A percentile compares a stretch with the other conserved stretches of the same genome.
These are phyloP conservation scores for Eimeria nieschulzi DNA, from an alignment of 169 alveolate species.

Conservation along the genomic window DNA sequence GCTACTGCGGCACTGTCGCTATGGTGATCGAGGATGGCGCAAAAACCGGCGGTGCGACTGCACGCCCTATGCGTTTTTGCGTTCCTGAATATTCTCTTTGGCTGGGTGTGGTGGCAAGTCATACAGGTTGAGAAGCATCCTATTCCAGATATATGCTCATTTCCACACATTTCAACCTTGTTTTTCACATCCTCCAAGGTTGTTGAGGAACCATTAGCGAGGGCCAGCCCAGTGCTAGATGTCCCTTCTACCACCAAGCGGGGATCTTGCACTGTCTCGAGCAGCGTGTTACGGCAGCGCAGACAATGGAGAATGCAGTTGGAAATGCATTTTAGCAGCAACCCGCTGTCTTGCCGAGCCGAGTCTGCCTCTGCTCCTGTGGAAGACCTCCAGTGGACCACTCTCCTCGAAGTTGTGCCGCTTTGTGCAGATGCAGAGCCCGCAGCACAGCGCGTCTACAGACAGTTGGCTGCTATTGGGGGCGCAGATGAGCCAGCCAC, in stretches of 20 bases:
- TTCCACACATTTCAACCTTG: background rate
- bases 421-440: conserved; percentile 29
- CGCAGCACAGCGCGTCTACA: conserved; percentile 37
- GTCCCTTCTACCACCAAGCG: background rate
- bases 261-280: conserved; percentile 22
- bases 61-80: conserved; percentile 39
- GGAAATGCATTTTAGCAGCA: background rate
- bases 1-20: too few relatives aligned
- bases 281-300: background rate
- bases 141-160: conserved; percentile 40
- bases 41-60: conserved; percentile 44
- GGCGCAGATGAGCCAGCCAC: background rate
- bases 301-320: conserved; percentile 3
- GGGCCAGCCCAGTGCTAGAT: background rate
- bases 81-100: background rate
- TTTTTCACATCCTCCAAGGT: background rate
- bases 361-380: conserved; percentile 8
- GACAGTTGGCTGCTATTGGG: conserved; percentile 29
- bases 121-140: conserved; percentile 37
- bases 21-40: conserved; percentile 6
- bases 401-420: conserved; percentile 11
- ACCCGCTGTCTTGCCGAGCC: background rate
- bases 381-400: conserved; percentile 48
- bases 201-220: background rate
- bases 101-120: conserved; percentile 52